Percentiles rank a stretch among this genome's conserved stretches.
These are phyloP conservation scores for Cenchrus americanus DNA, from an alignment of 176 grass and related monocot genomes.

Conservation along the genomic window DNA sequence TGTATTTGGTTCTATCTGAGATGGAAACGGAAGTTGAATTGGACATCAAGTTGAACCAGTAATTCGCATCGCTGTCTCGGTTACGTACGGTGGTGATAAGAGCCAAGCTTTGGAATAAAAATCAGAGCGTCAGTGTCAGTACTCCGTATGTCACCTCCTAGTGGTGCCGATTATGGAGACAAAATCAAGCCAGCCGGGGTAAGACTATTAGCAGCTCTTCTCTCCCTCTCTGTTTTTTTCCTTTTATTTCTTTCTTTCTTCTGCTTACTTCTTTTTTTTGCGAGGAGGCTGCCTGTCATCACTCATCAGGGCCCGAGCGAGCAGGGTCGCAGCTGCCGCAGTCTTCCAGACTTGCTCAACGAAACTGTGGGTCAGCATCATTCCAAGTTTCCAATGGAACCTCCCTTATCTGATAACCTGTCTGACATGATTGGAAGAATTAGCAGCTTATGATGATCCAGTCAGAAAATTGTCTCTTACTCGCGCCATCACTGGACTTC, in stretches of 20 bases:
- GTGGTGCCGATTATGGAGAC: background rate
- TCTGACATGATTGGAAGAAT: background rate
- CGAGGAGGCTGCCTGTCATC: too few relatives aligned
- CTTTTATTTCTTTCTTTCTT: too few relatives aligned
- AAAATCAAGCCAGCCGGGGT: background rate
- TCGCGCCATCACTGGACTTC: background rate
- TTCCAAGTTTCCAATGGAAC: background rate
- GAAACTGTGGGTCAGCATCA: background rate
- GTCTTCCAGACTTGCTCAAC: background rate
- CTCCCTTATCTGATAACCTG: background rate
- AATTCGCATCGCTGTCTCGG: constrained; percentile 2
- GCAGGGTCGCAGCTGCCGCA: background rate
- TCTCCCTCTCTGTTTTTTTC: too few relatives aligned
- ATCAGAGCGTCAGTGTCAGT: background rate
- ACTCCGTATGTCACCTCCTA: background rate
- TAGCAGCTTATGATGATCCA: background rate
- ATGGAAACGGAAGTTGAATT: background rate
- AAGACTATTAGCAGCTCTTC: too few relatives aligned
- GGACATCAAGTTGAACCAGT: background rate
- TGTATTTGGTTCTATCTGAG: background rate
- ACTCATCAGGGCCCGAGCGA: background rate
- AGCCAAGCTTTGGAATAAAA: background rate
- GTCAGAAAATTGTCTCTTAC: background rate
- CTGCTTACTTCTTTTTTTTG: too few relatives aligned
- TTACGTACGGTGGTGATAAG: background rate